Base-by-base conservation (phyloP, 106 monocot species). In the Posidonia australis region DNA sequence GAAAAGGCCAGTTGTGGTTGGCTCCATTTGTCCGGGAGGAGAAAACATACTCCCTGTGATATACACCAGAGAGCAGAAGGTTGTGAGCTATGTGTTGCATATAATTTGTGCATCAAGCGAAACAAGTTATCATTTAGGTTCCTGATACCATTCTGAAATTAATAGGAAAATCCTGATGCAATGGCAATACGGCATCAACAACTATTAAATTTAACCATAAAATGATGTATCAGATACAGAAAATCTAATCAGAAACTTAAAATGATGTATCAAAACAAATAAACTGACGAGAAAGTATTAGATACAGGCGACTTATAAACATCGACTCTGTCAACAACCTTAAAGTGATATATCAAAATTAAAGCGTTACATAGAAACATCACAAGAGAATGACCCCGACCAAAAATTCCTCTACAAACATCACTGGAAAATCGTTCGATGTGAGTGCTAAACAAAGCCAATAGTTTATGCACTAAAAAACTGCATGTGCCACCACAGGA, bases 31-130 rank as follows among this genome's bases (percentile, higher is more conserved):
- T 20, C 6, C 62, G 32, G 22, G 62, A 26, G 11, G 62, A 17
- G 30, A 62, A 28, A 44, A 62, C 62, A 62, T 62, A 44, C 13
- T 62, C 62, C 62, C 62, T 62, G 62, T 41, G 18, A 42, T 42
- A 5, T 11, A 58, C 26, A 58, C 54, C 1, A 1, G 1, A 54
- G 17, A 6, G 1, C 24, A 24, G 1, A 4, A 54, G 22, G 9
- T 54, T 23, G 5, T 17, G 23, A 51, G 51, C 44, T 14, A 54
- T 54, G 12, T 28, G 22, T 29, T 21, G 12, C 16, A 28, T 6
- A 13, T 30, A 5, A 16, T 28, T 30, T 2, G 10, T 14, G 27
- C 14, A 24, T 2, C 19, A 54, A 54, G 23, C 53, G 2, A 24
- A 24, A 54, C 19, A 54, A 29, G 14, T 6, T 14, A 18, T 4